Evolutionary conservation across 768 basidiomycete species (phyloP).

Genomic region (Lactarius akahatsu): DNA sequence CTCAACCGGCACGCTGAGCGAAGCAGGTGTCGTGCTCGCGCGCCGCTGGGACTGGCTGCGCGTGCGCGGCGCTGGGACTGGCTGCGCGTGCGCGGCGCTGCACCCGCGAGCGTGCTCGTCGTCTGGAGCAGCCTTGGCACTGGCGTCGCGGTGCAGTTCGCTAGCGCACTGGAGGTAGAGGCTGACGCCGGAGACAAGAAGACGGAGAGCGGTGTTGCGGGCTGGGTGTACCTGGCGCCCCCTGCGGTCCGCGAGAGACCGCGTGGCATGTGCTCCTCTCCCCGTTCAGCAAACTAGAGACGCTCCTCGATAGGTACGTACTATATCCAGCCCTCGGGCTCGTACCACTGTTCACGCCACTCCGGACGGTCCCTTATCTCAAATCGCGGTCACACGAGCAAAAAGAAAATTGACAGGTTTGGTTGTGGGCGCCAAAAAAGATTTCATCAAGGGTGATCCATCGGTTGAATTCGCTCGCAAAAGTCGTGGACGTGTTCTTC

Average conservation of each 20-base stretch:
- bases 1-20: constrained; percentile 74
- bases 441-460: constrained; percentile 56
- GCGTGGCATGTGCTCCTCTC: constrained; percentile 44
- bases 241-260: constrained; percentile 34
- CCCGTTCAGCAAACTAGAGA: constrained; percentile 40
- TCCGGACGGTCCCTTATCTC: constrained; percentile 40
- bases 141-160: constrained; percentile 58
- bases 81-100: constrained; percentile 59
- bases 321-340: constrained; percentile 58
- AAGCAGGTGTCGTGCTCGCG: constrained; percentile 67
- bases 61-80: constrained; percentile 68
- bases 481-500: constrained; percentile 47
- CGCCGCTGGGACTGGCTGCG: constrained; percentile 80
- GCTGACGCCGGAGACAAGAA: not conserved
- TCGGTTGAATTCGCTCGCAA: constrained; percentile 61
- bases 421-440: constrained; percentile 36
- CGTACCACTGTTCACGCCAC: constrained; percentile 69
- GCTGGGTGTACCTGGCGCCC: not conserved
- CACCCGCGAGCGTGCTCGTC: constrained; percentile 60
- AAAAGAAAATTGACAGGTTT: not conserved
- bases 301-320: constrained; percentile 68
- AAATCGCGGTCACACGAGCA: constrained; percentile 3
- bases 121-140: constrained; percentile 90
- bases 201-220: not conserved
- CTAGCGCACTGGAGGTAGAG: constrained; percentile 38